A percentile compares a stretch with the other conserved stretches of the same genome.
Conservation (phyloP, 768 basidiomycete species). For the Russula olivacea region DNA sequence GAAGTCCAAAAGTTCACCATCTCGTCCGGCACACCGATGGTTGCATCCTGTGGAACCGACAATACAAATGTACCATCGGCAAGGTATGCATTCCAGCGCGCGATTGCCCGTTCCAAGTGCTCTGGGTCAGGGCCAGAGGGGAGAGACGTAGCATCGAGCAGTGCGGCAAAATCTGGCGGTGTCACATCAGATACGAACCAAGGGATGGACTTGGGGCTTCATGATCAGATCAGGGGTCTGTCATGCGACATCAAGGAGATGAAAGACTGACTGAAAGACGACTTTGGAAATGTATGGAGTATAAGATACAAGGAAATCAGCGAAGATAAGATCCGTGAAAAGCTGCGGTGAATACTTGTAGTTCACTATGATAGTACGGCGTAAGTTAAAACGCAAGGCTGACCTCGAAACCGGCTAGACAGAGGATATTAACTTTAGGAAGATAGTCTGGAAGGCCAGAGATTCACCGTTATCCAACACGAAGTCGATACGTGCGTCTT, state of each 20-base stretch:
- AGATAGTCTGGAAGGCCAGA: not conserved
- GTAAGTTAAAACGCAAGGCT: not conserved
- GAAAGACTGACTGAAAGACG: slow-evolving; percentile 74
- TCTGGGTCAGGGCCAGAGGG: slow-evolving; percentile 29
- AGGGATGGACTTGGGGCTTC: slow-evolving; percentile 86
- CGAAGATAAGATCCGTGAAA: slow-evolving; percentile 89
- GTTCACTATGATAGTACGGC: not conserved
- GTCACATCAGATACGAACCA: slow-evolving; percentile 98
- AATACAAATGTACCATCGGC: slow-evolving; percentile 63
- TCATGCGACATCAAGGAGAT: not conserved
- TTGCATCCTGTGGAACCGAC: slow-evolving; percentile 56
- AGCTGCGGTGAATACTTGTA: slow-evolving; percentile 43
- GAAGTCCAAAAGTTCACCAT: slow-evolving; percentile 63
- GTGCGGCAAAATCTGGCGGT: slow-evolving; percentile 68
- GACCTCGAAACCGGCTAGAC: slow-evolving; percentile 85
- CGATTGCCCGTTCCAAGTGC: slow-evolving; percentile 54
- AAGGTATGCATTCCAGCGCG: slow-evolving; percentile 71
- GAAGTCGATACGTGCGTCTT: slow-evolving; percentile 62
- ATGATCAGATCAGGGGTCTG: slow-evolving; percentile 1
- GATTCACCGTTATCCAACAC: slow-evolving; percentile 81
- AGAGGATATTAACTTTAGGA: not conserved
- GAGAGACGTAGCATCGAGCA: slow-evolving; percentile 26
- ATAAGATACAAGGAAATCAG: slow-evolving; percentile 86
- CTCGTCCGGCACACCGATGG: slow-evolving; percentile 45
- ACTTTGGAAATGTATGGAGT: slow-evolving; percentile 79